Evolutionary conservation across 768 basidiomycete species (phyloP).

Genomic region (Mycena rebaudengoi): DNA sequence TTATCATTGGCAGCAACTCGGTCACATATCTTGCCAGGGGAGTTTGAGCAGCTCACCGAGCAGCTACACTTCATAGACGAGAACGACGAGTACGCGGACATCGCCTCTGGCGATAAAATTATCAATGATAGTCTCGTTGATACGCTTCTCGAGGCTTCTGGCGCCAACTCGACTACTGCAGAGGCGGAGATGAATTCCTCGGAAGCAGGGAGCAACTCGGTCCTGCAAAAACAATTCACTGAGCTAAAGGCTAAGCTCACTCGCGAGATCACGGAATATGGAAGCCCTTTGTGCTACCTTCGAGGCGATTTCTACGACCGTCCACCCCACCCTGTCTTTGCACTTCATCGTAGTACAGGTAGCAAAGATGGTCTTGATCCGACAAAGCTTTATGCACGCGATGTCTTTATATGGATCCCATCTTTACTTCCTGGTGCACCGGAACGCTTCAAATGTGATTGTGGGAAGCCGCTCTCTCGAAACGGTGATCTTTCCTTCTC

Average conservation of each 20-base stretch:
- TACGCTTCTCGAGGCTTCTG: background rate
- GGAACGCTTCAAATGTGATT: conserved; percentile 16
- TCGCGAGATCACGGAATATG: background rate
- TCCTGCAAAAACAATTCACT: background rate
- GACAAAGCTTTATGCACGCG: background rate
- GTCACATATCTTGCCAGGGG: no score
- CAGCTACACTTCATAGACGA: background rate
- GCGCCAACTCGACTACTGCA: background rate
- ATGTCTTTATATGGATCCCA: conserved; percentile 3
- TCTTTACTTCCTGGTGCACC: conserved; percentile 7
- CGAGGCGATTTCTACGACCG: conserved; percentile 2
- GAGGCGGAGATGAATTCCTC: background rate
- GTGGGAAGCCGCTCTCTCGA: conserved; percentile 1
- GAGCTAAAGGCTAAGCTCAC: background rate
- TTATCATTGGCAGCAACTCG: no score
- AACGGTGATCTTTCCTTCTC: conserved; percentile 4
- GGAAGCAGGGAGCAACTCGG: background rate
- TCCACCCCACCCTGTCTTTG: background rate
- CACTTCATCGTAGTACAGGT: background rate
- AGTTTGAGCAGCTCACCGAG: background rate
- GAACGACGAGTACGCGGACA: conserved; percentile 17
- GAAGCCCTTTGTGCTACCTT: background rate
- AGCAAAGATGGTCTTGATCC: background rate
- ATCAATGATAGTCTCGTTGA: conserved; percentile 12
- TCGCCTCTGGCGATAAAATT: background rate